Evolutionary conservation across 805 yeast genomes (phyloP).

Genomic region (Candida alai): DNA sequence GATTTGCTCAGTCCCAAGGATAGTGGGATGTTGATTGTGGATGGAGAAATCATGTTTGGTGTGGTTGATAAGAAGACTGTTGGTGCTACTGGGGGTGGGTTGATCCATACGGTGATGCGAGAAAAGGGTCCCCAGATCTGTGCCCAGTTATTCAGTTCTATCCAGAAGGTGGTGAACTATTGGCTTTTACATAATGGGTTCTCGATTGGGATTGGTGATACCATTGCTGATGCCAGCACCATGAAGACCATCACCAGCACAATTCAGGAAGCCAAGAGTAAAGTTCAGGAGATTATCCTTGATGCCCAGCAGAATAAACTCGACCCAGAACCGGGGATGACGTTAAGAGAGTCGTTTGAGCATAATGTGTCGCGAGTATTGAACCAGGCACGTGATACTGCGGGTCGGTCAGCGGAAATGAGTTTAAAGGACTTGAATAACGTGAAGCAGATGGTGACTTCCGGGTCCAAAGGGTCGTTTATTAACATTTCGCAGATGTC

Average conservation of each 20-base stretch:
- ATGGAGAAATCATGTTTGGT: constrained; percentile 97
- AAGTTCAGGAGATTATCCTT: constrained; percentile 88
- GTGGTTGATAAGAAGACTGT: constrained; percentile 97
- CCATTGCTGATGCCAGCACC: constrained; percentile 96
- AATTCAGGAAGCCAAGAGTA: constrained; percentile 85
- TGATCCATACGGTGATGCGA: constrained; percentile 94
- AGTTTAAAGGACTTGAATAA: constrained; percentile 90
- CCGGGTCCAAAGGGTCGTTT: constrained; percentile 99
- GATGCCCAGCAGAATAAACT: constrained; percentile 88
- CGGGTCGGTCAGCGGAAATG: constrained; percentile 98
- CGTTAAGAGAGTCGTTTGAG: constrained; percentile 96
- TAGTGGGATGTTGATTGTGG: constrained; percentile 90
- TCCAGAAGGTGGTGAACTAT: constrained; percentile 92
- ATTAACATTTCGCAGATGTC: constrained; percentile 99
- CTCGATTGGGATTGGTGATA: constrained; percentile 99
- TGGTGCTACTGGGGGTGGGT: constrained; percentile 98
- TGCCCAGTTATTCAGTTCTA: constrained; percentile 84
- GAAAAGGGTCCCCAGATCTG: constrained; percentile 93
- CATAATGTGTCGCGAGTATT: constrained; percentile 92
- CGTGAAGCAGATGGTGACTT: constrained; percentile 98
- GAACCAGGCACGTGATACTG: constrained; percentile 98
- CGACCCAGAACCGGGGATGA: constrained; percentile 99
- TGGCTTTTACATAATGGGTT: constrained; percentile 97
- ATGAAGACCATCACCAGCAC: constrained; percentile 93
- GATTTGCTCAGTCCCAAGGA: constrained; percentile 84